These are phyloP conservation scores for Teratosphaeria zuluensis DNA, from an alignment of 2,329 filamentous ascomycete species.

Conservation along the genomic window DNA sequence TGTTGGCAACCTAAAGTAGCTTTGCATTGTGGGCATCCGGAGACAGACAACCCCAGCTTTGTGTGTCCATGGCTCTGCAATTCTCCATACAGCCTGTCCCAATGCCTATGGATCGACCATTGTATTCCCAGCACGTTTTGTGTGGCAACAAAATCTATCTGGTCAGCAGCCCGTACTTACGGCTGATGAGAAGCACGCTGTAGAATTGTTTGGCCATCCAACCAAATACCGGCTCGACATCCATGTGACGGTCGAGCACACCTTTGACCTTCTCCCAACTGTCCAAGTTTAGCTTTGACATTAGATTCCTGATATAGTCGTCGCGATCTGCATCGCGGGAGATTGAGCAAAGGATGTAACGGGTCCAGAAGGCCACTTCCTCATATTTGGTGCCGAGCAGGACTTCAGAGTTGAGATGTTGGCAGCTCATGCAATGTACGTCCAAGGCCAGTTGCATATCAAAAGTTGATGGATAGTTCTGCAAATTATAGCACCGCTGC, in stretches of 20 bases:
- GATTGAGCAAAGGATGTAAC: constrained; percentile 11
- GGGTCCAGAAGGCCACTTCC: constrained; percentile 13
- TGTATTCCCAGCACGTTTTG: too few species aligned
- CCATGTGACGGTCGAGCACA: constrained; percentile 4
- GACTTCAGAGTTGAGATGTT: constrained; percentile 9
- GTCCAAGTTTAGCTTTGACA: constrained; percentile 1
- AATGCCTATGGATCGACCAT: too few species aligned
- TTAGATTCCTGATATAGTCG: background rate
- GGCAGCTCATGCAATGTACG: constrained; percentile 11
- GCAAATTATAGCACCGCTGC: constrained; percentile 2
- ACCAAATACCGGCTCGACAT: constrained; percentile 1
- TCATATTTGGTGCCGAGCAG: constrained; percentile 14
- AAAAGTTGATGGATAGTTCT: constrained; percentile 2
- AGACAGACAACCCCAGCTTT: too few species aligned
- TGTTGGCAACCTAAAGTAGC: too few species aligned
- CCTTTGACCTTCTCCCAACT: constrained; percentile 4
- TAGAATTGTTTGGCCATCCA: background rate
- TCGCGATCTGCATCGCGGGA: constrained; percentile 13
- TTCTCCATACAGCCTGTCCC: too few species aligned
- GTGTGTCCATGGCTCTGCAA: too few species aligned
- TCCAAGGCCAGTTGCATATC: constrained; percentile 7
- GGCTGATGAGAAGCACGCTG: background rate
- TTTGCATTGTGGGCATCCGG: too few species aligned
- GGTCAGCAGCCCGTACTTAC: too few species aligned
- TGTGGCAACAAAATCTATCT: too few species aligned